Base-by-base conservation (phyloP, 768 basidiomycete species). In the Auricularia cornea region DNA sequence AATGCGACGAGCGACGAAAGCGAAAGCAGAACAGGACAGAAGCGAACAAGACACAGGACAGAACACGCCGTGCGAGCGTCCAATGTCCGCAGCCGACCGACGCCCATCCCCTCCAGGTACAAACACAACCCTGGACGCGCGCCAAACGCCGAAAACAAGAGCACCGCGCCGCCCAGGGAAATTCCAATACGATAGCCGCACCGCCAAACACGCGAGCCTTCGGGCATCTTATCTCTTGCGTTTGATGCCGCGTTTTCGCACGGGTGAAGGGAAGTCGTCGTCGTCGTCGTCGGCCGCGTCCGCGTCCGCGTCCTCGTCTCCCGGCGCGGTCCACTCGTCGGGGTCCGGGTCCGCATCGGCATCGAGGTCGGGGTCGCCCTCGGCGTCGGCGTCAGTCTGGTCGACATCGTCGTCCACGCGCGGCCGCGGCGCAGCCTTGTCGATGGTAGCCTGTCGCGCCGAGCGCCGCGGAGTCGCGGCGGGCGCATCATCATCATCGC, bases 161-260 rank as follows among this genome's bases (percentile, higher is more conserved):
- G 38, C 63, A 54, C 31, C 51, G 40, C 40, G n/a, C n/a, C n/a
- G n/a, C n/a, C n/a, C n/a, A n/a, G n/a, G n/a, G n/a, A n/a, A n/a
- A n/a, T n/a, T n/a, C n/a, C n/a, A n/a, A n/a, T n/a, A n/a, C n/a
- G n/a, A n/a, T n/a, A n/a, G n/a, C n/a, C n/a, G n/a, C n/a, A n/a
- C n/a, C n/a, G n/a, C n/a, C n/a, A n/a, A n/a, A n/a, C 59, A 52
- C 66, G 62, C n/a, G 33, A 52, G 30, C 62, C 41, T 63, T 68
- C 65, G 41, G 61, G 64, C 64, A 84, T 77, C 68, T 87, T 84
- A 59, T 84, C 84, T 65, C 85, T 88, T 65, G 83, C 85, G 66
- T 83, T 84, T 29, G 82, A 83, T 60, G 23, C 44, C 18, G 18
- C 57, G 20, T 20, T 30, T 30, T 16, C 57, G 57, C 16, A 59